phyloP scores from a whole-genome alignment of 2,329 filamentous ascomycete genomes.

The Paraphoma sp. region DNA sequence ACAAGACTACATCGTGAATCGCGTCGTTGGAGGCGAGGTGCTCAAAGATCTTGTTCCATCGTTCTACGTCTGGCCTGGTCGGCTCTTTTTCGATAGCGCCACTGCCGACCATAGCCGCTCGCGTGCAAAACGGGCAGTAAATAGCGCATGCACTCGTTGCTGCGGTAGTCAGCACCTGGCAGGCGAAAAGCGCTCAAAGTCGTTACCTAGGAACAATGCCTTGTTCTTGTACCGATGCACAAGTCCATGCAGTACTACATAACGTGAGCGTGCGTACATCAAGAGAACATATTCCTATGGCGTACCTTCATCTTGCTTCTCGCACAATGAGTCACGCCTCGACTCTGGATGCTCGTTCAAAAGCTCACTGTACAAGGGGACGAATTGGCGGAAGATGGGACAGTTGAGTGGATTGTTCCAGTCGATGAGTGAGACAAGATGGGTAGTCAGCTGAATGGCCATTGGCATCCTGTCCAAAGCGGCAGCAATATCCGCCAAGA shows the following conservation, averaged over 20 bases:
- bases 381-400: constrained; percentile 64
- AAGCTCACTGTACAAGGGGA: constrained; percentile 61
- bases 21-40: constrained; percentile 59
- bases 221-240: not conserved
- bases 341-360: constrained; percentile 60
- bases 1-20: constrained; percentile 65
- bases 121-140: constrained; percentile 67
- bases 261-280: not conserved
- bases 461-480: not conserved
- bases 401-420: constrained; percentile 56
- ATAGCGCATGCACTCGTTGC: constrained; percentile 65
- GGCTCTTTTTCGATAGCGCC: constrained; percentile 50
- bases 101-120: constrained; percentile 65
- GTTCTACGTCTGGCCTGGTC: constrained; percentile 43
- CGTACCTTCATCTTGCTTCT: constrained; percentile 52
- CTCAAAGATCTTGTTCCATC: constrained; percentile 60
- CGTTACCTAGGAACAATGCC: not conserved
- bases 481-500: not conserved
- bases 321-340: constrained; percentile 62
- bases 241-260: not conserved
- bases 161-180: not conserved
- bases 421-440: not conserved
- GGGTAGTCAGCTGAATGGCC: not conserved
- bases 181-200: not conserved
- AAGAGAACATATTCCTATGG: not conserved